Base-by-base conservation (phyloP, 257 asterid species). In the Nicotiana tabacum region DNA sequence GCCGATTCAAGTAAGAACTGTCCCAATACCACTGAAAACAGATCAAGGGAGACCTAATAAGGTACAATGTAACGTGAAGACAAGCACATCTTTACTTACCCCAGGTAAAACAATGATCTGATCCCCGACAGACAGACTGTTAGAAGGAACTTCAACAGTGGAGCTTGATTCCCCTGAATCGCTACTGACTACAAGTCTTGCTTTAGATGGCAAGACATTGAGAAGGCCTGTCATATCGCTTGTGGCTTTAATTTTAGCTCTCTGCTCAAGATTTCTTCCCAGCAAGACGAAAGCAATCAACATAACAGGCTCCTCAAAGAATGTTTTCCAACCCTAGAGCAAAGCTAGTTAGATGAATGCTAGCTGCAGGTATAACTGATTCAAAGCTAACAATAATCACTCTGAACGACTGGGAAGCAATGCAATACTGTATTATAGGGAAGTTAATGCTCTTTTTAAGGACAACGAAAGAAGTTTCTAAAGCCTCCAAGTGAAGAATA, bases 271-370 rank as follows among this genome's bases (percentile, higher is more conserved):
- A 87, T 94, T 96, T 85, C 95, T 91, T 87, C 99, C 99, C 18
- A 96, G 95, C 86, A 96, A 88, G 83, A 96, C 99, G 69, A 96
- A 94, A 48, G 99, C 99, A 83, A 96, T 96, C 95, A 96, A 83
- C 99, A 96, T 96, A 86, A 96, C 91, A 65, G 99, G 99, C 87
- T 96, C 99, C 87, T 96, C 99, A 80, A 96, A 96, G 91, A 96
- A 96, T 7, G 94, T 90, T 85, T 88, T 96, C 99, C 99, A 96
- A 81, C 99, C 99, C 99, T 94, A 85, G 65, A 85, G 84, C 67
- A 81, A 86, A 43, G 86, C 6, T 72, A 87, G 77, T 77, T 82
- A 68, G 86, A 77, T 17, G 46, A 69, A 30, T 18, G 56, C 82
- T 21, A 57, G 33, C 60, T 78, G 83, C 85, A 81, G 39, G 81